phyloP scores from a whole-genome alignment of 2,329 filamentous ascomycete species.

The Fusarium duplospermum region DNA sequence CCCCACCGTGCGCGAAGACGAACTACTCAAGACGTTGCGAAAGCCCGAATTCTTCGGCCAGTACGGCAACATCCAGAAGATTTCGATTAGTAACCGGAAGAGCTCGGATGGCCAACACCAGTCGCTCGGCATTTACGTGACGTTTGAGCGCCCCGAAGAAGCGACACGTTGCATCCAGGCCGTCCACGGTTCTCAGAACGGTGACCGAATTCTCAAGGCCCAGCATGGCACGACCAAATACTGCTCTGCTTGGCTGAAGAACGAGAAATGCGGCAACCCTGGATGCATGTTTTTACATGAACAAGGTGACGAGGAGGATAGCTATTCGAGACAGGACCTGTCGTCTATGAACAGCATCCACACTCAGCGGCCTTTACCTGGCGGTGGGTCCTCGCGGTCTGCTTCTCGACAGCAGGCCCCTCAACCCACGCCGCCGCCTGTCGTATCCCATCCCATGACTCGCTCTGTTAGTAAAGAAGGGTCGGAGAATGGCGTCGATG shows the following conservation, averaged over 20 bases:
- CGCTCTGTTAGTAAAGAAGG: slow-evolving; percentile 83
- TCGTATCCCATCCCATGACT: slow-evolving; percentile 72
- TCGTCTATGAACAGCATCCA: slow-evolving; percentile 94
- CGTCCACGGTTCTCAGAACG: slow-evolving; percentile 92
- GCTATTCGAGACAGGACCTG: slow-evolving; percentile 92
- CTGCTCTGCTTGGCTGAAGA: slow-evolving; percentile 94
- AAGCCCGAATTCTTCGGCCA: slow-evolving; percentile 96
- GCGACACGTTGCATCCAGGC: slow-evolving; percentile 90
- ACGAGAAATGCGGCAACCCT: slow-evolving; percentile 93
- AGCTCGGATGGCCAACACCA: slow-evolving; percentile 80
- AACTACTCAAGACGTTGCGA: slow-evolving; percentile 88
- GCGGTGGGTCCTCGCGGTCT: slow-evolving; percentile 64
- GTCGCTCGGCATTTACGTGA: slow-evolving; percentile 98
- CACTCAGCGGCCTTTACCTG: slow-evolving; percentile 75
- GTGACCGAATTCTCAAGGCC: slow-evolving; percentile 84
- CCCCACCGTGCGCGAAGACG: slow-evolving; percentile 91
- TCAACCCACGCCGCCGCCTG: slow-evolving; percentile 53
- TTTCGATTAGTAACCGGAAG: slow-evolving; percentile 97
- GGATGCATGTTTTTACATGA: slow-evolving; percentile 99
- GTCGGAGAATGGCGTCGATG: slow-evolving; percentile 77
- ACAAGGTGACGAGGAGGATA: slow-evolving; percentile 97
- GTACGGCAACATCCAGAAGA: slow-evolving; percentile 98
- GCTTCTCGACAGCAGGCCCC: slow-evolving; percentile 63
- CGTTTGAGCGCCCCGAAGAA: slow-evolving; percentile 91
- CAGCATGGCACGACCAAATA: slow-evolving; percentile 95